Evolutionary conservation across 768 basidiomycete genomes (phyloP), one percentile per base, ranked within the genome.

Genomic region (Macrolepiota dolichaula): DNA sequence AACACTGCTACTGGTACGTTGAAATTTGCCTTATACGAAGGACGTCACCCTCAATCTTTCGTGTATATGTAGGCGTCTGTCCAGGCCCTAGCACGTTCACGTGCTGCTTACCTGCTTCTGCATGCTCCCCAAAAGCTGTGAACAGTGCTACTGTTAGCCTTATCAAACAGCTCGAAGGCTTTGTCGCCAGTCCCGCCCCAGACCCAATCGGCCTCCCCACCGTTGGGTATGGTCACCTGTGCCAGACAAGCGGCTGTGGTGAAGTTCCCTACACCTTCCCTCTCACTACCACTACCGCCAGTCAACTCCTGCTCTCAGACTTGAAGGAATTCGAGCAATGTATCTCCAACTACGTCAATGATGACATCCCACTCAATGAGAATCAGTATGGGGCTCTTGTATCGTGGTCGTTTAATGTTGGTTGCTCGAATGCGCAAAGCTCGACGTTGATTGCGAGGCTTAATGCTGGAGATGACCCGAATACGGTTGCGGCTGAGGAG

Each of bases 141-240:
- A 73, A 72, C 65, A 56, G 58, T 13, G 72, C 69, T 4, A 73
- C 72, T 12, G 53, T 72, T 52, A 63, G 58, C 62, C 63, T 73
- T 6, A 71, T 72, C 61, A 68, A 73, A 52, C 37, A 65, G 40
- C 73, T 72, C 64, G 73, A 74, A 66, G 71, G 72, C 11, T 73
- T 75, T 64, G 71, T 72, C 36, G 54, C 70, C 24, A 63, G 52
- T 22, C 74, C 74, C 17, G 56, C 65, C 11, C 74, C 73, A 1
- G 74, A 75, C 58, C 73, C 74, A 40, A 72, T 74, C 37, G 73
- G 72, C 11, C 68, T 75, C 49, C 70, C 68, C 32, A 75, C 72
- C 13, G 73, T 73, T 49, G 74, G 74, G 19, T 75, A 66, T 62
- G 73, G 73, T n/a, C 73, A 74, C 59, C 67, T 69, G 17, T 75